A percentile compares a stretch with the other conserved stretches of the same genome.
These are phyloP conservation scores for Curvularia hawaiiensis DNA, from an alignment of 2,329 filamentous ascomycete species.

Conservation along the genomic window DNA sequence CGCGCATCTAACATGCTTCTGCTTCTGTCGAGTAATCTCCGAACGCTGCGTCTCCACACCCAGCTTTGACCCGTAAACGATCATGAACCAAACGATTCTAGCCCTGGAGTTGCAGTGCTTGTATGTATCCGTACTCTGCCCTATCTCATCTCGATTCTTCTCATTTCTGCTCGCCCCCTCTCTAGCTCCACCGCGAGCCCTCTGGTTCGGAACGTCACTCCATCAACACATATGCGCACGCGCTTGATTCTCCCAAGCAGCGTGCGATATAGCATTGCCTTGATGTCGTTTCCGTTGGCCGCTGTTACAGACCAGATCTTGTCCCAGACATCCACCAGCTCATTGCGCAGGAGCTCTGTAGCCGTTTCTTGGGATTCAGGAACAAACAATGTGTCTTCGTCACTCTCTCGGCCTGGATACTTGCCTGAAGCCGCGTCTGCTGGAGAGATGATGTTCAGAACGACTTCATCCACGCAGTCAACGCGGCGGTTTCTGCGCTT, in stretches of 20 bases:
- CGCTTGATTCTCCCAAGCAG: conserved; percentile 38
- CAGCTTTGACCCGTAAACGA: conserved; percentile 1
- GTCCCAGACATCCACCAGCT: conserved; percentile 42
- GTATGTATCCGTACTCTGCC: background rate
- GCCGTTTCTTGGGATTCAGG: background rate
- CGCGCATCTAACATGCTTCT: background rate
- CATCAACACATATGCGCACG: conserved; percentile 42
- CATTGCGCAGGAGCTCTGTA: conserved; percentile 2
- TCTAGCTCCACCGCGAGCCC: conserved; percentile 40
- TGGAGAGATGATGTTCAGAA: conserved; percentile 39
- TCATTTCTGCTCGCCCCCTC: conserved; percentile 37
- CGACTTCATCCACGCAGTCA: conserved; percentile 36
- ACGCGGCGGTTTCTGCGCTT: conserved; percentile 14
- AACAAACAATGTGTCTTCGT: background rate
- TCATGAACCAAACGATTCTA: background rate
- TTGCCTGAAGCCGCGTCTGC: conserved; percentile 1
- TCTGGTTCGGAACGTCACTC: conserved; percentile 31
- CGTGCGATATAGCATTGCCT: conserved; percentile 28
- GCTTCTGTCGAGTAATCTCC: conserved; percentile 1
- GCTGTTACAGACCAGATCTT: conserved; percentile 41
- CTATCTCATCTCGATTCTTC: conserved; percentile 35
- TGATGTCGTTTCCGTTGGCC: conserved; percentile 19
- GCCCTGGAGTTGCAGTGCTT: background rate
- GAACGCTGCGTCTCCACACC: background rate
- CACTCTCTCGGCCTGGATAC: background rate